Evolutionary conservation across 2,329 filamentous ascomycete species (phyloP), one percentile per base, ranked within the genome.

Genomic region (Boeremia lycopersici): DNA sequence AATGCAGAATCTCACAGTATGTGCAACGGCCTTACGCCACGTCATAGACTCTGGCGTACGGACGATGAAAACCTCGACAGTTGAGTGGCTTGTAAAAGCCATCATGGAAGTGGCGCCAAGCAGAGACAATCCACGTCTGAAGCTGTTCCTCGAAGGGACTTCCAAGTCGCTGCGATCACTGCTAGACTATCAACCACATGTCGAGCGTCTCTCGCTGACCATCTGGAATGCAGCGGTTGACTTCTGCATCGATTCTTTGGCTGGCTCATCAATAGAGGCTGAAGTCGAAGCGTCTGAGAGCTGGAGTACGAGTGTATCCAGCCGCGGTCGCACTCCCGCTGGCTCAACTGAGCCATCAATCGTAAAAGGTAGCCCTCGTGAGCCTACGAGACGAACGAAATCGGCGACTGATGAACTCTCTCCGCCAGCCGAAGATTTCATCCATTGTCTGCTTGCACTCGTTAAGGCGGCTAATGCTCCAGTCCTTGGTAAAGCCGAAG

Each of bases 21-120:
- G 87, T 66, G 89, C 89, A 28, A 84, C 85, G 41, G 87, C 88
- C 7, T 76, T 98, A 52, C 87, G 91, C 48, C 79, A 87, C 25
- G 84, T 89, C 23, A 82, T 96, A 42, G 86, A 89, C 60, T 83
- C 88, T 48, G 89, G 90, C 19, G 79, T 88, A 29, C 76, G 81
- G 17, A 87, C 84, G 56, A 75, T 98, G 59, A 89, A 87, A 67
- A 80, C 82, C 56, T 96, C 91, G 72, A 93, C 92, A 0, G 80
- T 93, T n/a, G 84, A 88, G 63, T 85, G 89, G 6, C 78, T 97
- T 13, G 80, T 96, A 60, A 87, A 91, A 60, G 92, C 96, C 74
- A 88, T 98, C 57, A 87, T 86, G 3, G 87, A 96, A 61, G 86
- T 86, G 15, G 79, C 96, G 3, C 84, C 86, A 2, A 82, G 79